Percentiles rank a stretch among this genome's conserved stretches.
phyloP scores from a whole-genome alignment of 2,329 filamentous ascomycete genomes.

The Alternaria triticina region DNA sequence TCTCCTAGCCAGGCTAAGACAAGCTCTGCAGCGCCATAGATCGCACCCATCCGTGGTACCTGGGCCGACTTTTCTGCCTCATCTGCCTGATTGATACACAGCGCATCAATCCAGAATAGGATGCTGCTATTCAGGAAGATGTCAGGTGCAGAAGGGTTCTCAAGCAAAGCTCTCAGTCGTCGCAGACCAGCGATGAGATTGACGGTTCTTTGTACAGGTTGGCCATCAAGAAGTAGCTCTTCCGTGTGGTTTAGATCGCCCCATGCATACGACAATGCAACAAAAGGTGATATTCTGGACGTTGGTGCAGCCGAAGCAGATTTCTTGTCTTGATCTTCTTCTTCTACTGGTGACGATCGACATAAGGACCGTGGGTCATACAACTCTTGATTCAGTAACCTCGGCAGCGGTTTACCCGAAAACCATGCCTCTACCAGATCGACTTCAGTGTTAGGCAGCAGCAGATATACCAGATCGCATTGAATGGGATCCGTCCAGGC shows the following conservation, averaged over 20 bases:
- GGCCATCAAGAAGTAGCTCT: neutral
- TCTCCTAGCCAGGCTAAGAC: neutral
- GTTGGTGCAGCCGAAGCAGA: neutral
- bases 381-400: accelerated
- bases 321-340: too few species aligned
- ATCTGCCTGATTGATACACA: neutral
- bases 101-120: neutral
- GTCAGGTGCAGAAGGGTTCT: neutral
- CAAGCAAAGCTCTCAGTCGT: neutral
- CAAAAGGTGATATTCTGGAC: neutral
- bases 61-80: neutral
- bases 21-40: neutral
- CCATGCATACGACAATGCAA: neutral
- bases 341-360: too few species aligned
- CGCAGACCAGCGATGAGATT: neutral
- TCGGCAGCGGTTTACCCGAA: neutral
- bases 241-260: neutral
- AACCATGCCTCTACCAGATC: neutral
- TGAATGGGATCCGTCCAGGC: neutral
- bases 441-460: neutral
- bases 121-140: too few species aligned
- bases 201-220: neutral
- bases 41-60: neutral
- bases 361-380: neutral
- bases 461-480: neutral